Base-by-base conservation (phyloP, 768 basidiomycete genomes). In the Rhodotorula sphaerocarpa region DNA sequence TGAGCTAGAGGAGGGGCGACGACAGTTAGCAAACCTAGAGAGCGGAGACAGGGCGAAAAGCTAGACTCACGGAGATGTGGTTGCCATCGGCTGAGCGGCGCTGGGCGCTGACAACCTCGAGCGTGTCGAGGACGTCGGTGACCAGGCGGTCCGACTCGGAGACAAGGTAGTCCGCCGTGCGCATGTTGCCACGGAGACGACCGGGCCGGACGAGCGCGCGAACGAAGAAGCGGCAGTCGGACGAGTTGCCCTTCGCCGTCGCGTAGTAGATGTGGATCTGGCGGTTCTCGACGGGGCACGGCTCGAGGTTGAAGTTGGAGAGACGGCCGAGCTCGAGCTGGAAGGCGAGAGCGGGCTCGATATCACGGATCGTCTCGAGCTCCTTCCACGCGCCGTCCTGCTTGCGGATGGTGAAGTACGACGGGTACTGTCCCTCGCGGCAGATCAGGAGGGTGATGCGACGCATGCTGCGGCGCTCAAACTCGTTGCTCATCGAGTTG, bases 261-360 rank as follows among this genome's bases (percentile, higher is more conserved):
- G 87, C 92, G 71, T 93, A 90, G 77, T 99, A 97, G 72, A 99
- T 88, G 77, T 97, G 95, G 52, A 97, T 88, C 77, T 97, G 93
- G 74, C 93, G 87, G 77, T 89, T 87, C 77, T 97, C 91, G 50
- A 90, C 90, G 74, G 92, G 91, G 78, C 86, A 85, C n/a, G 95
- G 93, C 44, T 83, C 87, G 74, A 99, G 82, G 75, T 92, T 90
- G 79, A 96, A 97, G 80, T 92, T 88, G 21, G 91, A 93, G 59
- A 99, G 82, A 50, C 95, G 90, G 75, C 86, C 88, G 63, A 99
- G 85, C 75, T 99, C 95, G 54, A 99, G 81, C 77, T 97, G 95
- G 83, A 89, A 96, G 34, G 95, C 95, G 45, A 97, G 80, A 30
- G 95, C 95, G 27, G 95, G 95, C 75, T 99, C 95, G 63, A 95